Evolutionary conservation across 2,329 filamentous ascomycete genomes (phyloP).

Genomic region (Alternaria brassicae): DNA sequence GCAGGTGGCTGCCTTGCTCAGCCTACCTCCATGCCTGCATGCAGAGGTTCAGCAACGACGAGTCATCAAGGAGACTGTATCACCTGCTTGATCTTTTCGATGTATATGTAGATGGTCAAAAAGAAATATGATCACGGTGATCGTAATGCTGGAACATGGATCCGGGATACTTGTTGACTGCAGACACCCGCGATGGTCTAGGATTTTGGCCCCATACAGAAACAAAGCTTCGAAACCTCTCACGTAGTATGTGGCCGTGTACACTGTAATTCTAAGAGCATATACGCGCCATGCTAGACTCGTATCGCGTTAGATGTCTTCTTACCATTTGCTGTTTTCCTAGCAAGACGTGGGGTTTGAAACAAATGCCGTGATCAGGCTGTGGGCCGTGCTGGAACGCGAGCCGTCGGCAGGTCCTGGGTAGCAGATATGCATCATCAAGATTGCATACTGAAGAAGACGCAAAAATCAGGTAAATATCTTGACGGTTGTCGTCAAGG

Average conservation of each 20-base stretch:
- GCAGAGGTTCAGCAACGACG: neutral
- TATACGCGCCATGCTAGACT: neutral
- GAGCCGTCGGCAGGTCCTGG: neutral
- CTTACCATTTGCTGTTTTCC: constrained; percentile 1
- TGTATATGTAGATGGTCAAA: no score
- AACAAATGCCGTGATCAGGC: neutral
- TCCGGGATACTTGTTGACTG: neutral
- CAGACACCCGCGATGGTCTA: neutral
- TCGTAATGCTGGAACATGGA: neutral
- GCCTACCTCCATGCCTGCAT: neutral
- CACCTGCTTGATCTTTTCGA: neutral
- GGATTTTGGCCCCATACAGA: neutral
- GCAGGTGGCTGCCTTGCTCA: constrained; percentile 5
- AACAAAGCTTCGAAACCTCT: neutral
- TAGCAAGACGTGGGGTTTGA: neutral
- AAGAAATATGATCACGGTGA: neutral
- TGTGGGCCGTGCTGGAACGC: neutral
- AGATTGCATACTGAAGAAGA: no score
- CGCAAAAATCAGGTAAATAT: no score
- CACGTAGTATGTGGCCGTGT: neutral
- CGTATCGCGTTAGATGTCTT: neutral
- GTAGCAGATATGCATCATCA: no score
- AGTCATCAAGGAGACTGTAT: neutral
- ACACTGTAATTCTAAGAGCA: neutral
- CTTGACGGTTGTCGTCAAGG: no score